phyloP scores from a whole-genome alignment of 495 filamentous ascomycete genomes.

The Penicillium paxilli region DNA sequence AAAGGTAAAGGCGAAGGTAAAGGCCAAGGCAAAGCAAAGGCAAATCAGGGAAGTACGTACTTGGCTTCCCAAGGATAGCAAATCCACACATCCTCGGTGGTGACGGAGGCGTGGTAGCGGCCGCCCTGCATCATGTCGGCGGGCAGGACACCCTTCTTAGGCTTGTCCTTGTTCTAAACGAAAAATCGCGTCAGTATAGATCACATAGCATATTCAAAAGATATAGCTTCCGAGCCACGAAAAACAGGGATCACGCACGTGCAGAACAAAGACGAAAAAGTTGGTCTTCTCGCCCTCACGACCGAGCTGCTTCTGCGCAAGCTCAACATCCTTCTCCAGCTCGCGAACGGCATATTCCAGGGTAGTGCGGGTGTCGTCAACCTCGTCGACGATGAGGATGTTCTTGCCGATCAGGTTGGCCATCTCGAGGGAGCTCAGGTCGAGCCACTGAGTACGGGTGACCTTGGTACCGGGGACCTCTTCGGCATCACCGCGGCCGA shows the following conservation, averaged over 20 bases:
- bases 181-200: background rate
- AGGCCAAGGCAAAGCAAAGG: no score
- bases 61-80: constrained; percentile 99
- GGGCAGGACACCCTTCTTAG: constrained; percentile 86
- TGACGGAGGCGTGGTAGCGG: constrained; percentile 82
- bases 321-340: constrained; percentile 93
- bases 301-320: constrained; percentile 70
- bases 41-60: no score
- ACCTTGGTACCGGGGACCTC: constrained; percentile 89
- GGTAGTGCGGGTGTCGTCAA: constrained; percentile 96
- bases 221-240: background rate
- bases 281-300: constrained; percentile 69
- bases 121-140: constrained; percentile 72
- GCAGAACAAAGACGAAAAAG: constrained; percentile 92
- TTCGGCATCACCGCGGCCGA: constrained; percentile 59
- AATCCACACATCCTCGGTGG: constrained; percentile 92
- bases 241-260: constrained; percentile 58
- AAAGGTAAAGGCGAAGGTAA: no score
- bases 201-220: background rate
- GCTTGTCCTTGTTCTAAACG: constrained; percentile 88
- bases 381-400: constrained; percentile 97
- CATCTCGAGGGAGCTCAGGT: constrained; percentile 86
- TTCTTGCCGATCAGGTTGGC: constrained; percentile 93
- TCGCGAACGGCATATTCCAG: constrained; percentile 96
- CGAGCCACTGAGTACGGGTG: constrained; percentile 97